A percentile compares a stretch with the other conserved stretches of the same genome.
These are phyloP conservation scores for Neospermospora avenae DNA, from an alignment of 2,329 filamentous ascomycete genomes.

Conservation along the genomic window DNA sequence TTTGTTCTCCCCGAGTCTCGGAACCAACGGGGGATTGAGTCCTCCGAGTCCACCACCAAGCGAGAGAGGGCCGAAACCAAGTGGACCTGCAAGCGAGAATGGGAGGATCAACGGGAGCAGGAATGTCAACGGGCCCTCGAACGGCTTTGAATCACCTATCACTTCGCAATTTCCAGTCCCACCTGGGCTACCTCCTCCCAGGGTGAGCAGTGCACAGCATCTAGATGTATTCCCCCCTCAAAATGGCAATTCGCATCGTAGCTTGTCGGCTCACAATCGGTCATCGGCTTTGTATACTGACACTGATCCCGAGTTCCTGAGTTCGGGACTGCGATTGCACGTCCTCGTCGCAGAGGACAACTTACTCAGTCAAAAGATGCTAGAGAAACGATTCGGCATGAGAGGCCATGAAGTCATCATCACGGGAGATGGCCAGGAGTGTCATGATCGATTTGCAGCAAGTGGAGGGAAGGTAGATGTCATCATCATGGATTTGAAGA, in stretches of 20 bases:
- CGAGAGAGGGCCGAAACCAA: not conserved
- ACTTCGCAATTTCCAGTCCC: not conserved
- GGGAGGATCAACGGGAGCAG: not conserved
- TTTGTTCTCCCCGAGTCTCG: slow-evolving; percentile 1
- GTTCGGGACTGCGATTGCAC: slow-evolving; percentile 4
- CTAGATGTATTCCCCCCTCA: not conserved
- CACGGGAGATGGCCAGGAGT: slow-evolving; percentile 71
- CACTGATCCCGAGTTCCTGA: slow-evolving; percentile 60
- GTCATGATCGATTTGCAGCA: slow-evolving; percentile 66
- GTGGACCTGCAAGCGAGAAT: not conserved
- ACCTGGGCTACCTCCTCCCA: not conserved
- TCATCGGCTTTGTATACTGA: slow-evolving; percentile 46
- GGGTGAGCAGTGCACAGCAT: not conserved
- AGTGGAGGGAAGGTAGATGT: slow-evolving; percentile 36
- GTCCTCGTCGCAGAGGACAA: slow-evolving; percentile 85
- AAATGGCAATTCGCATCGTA: not conserved
- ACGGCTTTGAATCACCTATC: not conserved
- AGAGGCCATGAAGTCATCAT: slow-evolving; percentile 70
- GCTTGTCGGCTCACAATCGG: not conserved
- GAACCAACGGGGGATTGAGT: not conserved
- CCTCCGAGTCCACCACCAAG: not conserved
- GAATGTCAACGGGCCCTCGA: not conserved
- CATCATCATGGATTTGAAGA: slow-evolving; percentile 32
- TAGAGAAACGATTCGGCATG: slow-evolving; percentile 70
- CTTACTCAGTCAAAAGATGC: slow-evolving; percentile 73